These are phyloP conservation scores for Albifimbria verrucaria DNA, from an alignment of 2,329 filamentous ascomycete genomes.

Conservation along the genomic window DNA sequence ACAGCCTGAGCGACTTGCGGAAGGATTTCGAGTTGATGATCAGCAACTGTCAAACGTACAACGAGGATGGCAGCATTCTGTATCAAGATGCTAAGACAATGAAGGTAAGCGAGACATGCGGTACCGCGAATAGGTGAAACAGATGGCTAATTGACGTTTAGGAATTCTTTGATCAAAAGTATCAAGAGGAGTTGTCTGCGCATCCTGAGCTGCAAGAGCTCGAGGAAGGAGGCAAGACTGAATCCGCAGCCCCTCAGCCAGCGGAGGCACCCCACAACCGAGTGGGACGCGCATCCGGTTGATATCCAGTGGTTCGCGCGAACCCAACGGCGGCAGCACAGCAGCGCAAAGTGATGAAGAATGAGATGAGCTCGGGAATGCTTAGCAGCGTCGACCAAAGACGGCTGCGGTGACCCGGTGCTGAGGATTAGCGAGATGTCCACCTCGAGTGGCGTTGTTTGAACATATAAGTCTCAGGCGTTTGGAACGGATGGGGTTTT, in stretches of 20 bases:
- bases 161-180: conserved; percentile 55
- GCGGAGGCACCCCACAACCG: conserved; percentile 62
- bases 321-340: conserved; percentile 35
- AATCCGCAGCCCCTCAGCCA: conserved; percentile 48
- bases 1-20: conserved; percentile 73
- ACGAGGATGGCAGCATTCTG: conserved; percentile 89
- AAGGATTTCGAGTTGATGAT: conserved; percentile 82
- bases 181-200: conserved; percentile 50
- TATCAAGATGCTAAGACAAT: conserved; percentile 92
- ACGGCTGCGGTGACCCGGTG: background rate
- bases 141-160: conserved; percentile 36
- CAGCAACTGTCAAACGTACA: conserved; percentile 90
- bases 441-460: conserved; percentile 8
- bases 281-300: conserved; percentile 68
- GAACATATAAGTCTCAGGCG: conserved; percentile 17
- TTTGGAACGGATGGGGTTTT: conserved; percentile 17
- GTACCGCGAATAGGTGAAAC: background rate
- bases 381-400: too few species aligned
- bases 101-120: conserved; percentile 56
- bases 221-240: conserved; percentile 42
- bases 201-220: conserved; percentile 55
- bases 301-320: conserved; percentile 40
- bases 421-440: background rate
- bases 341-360: conserved; percentile 53
- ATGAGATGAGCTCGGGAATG: conserved; percentile 17